Conservation (phyloP, 352 stramenopile species). For the Poterioochromonas sp. region DNA sequence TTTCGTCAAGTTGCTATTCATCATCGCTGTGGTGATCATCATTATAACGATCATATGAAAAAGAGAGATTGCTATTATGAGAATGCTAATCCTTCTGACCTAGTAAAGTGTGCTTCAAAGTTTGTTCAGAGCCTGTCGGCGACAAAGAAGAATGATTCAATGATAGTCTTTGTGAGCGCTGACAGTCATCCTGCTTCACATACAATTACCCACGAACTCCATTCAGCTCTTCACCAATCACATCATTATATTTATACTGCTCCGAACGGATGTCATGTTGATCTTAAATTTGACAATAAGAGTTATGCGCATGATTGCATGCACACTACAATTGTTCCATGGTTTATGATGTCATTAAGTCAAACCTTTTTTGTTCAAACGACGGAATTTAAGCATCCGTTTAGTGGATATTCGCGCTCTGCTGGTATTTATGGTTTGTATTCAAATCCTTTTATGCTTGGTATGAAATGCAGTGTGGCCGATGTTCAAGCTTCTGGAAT, state of each 20-base stretch:
- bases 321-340: background rate
- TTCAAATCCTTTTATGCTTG: too few species aligned
- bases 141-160: background rate
- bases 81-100: background rate
- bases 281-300: background rate
- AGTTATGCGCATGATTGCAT: too few species aligned
- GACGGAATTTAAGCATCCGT: background rate
- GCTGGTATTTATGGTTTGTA: slow-evolving; percentile 3
- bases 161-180: background rate
- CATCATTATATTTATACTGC: background rate
- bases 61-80: background rate
- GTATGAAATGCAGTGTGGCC: too few species aligned
- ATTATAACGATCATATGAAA: background rate
- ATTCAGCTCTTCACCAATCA: background rate
- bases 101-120: background rate
- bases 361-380: background rate
- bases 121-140: too few species aligned
- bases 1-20: slow-evolving; percentile 10
- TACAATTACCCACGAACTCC: background rate
- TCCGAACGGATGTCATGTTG: slow-evolving; percentile 14
- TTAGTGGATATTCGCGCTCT: background rate
- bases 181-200: background rate
- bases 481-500: too few species aligned
- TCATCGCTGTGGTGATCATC: background rate
- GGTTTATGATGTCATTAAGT: slow-evolving; percentile 6